These are phyloP conservation scores for Nidula niveotomentosa DNA, from an alignment of 1,284 basidiomycete species.

Conservation along the genomic window DNA sequence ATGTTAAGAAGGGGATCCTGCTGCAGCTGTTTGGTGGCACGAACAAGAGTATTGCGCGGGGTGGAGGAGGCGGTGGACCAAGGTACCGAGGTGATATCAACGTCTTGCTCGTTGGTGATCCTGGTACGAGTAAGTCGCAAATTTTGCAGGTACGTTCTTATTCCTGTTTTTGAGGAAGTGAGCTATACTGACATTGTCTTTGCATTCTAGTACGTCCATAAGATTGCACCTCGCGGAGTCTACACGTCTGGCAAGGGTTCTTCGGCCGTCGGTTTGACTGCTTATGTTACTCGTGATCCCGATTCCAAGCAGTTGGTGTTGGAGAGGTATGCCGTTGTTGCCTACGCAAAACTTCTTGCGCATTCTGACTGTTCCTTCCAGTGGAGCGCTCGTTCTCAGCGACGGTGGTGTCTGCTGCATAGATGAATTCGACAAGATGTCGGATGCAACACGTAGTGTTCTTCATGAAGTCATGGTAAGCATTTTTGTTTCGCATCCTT, in stretches of 20 bases:
- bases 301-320: slow-evolving; percentile 98
- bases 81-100: slow-evolving; percentile 98
- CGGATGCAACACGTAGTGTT: slow-evolving; percentile 93
- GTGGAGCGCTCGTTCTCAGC: slow-evolving; percentile 94
- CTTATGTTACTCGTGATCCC: slow-evolving; percentile 96
- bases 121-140: slow-evolving; percentile 97
- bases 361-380: slow-evolving; percentile 25
- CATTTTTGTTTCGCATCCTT: slow-evolving; percentile 2
- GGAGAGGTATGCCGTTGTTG: slow-evolving; percentile 67
- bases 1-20: slow-evolving; percentile 98
- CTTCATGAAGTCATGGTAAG: slow-evolving; percentile 98
- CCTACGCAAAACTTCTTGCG: not conserved
- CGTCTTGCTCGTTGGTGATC: slow-evolving; percentile 95
- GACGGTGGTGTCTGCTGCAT: slow-evolving; percentile 99
- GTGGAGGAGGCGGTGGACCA: slow-evolving; percentile 94
- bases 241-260: slow-evolving; percentile 98
- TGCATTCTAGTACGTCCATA: slow-evolving; percentile 86
- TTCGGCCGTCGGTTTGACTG: slow-evolving; percentile 97
- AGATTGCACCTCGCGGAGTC: slow-evolving; percentile 96
- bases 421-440: slow-evolving; percentile 99
- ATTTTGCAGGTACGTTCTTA: slow-evolving; percentile 73
- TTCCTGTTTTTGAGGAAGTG: not conserved
- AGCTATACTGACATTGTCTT: slow-evolving; percentile 2
- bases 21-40: slow-evolving; percentile 97
- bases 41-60: slow-evolving; percentile 91